Evolutionary conservation across 1,284 basidiomycete genomes (phyloP), one percentile per base, ranked within the genome.

Genomic region (Cutaneotrichosporon dermatis): DNA sequence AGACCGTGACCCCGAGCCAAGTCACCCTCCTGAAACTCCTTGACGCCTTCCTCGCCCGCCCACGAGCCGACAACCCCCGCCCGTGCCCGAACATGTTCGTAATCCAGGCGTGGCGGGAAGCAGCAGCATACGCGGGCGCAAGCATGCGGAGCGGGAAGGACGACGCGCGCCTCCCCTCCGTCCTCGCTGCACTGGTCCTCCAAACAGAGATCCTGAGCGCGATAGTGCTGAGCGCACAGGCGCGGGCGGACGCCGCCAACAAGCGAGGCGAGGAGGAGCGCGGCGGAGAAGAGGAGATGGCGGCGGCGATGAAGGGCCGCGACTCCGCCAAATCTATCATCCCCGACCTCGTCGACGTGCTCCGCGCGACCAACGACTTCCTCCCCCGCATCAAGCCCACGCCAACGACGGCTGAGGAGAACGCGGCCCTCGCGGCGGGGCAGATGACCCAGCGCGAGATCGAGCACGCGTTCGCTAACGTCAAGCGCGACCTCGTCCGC

Each of bases 21-120:
- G 90, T 86, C 1, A 88, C 84, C 10, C 77, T 93, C n/a, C 82
- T 94, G 58, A 93, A 92, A 76, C 80, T 93, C 6, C 78, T 92
- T 13, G 92, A 94, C 73, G 88, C 89, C 2, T 86, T 88, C 69
- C 79, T 91, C 55, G 86, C 68, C 12, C 58, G 59, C 11, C 11
- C 40, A n/a, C 33, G 43, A 10, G 16, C 40, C 34, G 25, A 25
- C 3, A 43, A 42, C 33, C 48, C 49, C 15, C 10, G 12, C n/a
- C 52, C 61, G 10, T 51, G 58, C 12, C 43, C 60, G 0, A 57
- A 62, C 44, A 41, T 58, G 6, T 72, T 71, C 62, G 51, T 72
- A 35, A 55, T 69, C 9, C 60, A 59, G 2, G 54, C 61, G 4
- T 64, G 66, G 52, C 43, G 55, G 16, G 36, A 12, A 2, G 56